Conservation (phyloP, 2,329 filamentous ascomycete genomes). For the Aspergillus chevalieri region DNA sequence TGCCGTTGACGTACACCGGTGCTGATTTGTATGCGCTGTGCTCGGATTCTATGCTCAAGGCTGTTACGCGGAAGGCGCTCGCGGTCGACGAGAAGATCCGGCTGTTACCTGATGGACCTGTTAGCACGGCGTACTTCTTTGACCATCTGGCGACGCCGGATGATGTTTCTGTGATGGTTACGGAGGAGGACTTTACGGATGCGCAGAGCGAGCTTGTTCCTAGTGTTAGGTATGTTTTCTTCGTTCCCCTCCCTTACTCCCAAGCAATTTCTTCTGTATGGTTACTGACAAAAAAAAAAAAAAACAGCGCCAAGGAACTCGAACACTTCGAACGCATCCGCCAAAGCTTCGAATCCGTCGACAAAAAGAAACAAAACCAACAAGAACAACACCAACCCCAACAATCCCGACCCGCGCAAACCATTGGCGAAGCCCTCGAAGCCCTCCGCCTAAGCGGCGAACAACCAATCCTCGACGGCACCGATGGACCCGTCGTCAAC, state of each 20-base stretch:
- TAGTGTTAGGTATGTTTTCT: conserved; percentile 56
- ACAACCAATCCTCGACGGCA: conserved; percentile 7
- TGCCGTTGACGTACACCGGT: conserved; percentile 95
- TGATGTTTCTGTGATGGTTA: conserved; percentile 81
- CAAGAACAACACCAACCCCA: background rate
- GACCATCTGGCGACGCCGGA: conserved; percentile 79
- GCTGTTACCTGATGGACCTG: conserved; percentile 50
- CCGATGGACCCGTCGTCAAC: conserved; percentile 20
- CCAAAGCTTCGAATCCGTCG: conserved; percentile 65
- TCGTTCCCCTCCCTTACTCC: background rate
- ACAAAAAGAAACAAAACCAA: conserved; percentile 33
- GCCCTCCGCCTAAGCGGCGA: conserved; percentile 24
- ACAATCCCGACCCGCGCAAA: conserved; percentile 21
- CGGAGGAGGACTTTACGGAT: conserved; percentile 76
- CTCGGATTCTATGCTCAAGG: conserved; percentile 98
- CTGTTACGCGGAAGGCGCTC: conserved; percentile 82
- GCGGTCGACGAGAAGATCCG: conserved; percentile 78
- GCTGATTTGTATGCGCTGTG: conserved; percentile 96
- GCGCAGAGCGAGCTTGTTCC: conserved; percentile 85
- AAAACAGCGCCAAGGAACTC: conserved; percentile 71
- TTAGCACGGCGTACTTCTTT: conserved; percentile 91
- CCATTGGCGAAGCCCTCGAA: conserved; percentile 33
- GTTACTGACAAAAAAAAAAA: conserved; percentile 20
- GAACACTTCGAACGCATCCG: conserved; percentile 84
- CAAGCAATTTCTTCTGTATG: background rate